Percentiles rank a stretch among this genome's conserved stretches.
Evolutionary conservation across 148 eudicot species (phyloP).

Genomic region (Nepenthes gracilis): DNA sequence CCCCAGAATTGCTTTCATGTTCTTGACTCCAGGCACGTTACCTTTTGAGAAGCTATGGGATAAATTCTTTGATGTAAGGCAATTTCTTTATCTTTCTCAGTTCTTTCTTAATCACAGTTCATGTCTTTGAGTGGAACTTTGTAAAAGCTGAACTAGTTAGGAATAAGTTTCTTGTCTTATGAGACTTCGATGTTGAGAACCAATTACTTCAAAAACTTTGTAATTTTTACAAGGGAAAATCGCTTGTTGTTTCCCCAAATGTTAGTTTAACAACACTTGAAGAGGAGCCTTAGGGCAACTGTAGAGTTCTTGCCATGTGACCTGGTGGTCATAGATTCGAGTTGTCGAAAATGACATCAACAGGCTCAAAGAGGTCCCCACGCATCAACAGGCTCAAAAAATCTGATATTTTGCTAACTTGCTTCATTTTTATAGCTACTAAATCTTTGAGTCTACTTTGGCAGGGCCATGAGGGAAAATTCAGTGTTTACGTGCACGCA

Average conservation of each 20-base stretch:
- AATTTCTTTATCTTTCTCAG: conserved; percentile 4
- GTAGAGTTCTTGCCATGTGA: too few species aligned
- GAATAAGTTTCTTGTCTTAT: too few species aligned
- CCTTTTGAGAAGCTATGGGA: conserved; percentile 81
- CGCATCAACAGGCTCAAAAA: neutral
- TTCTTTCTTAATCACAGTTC: neutral
- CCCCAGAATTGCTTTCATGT: conserved; percentile 69
- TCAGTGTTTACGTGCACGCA: conserved; percentile 77
- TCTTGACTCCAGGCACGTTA: conserved; percentile 48
- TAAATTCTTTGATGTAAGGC: conserved; percentile 51
- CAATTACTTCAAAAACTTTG: too few species aligned
- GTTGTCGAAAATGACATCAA: too few species aligned
- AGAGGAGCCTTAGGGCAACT: too few species aligned
- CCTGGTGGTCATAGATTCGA: too few species aligned
- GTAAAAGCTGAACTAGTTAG: neutral
- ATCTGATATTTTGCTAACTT: neutral
- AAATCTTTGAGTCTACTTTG: conserved; percentile 12
- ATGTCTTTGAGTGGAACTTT: neutral
- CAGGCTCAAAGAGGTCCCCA: neutral
- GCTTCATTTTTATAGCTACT: neutral
- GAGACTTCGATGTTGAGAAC: too few species aligned
- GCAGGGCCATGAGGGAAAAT: conserved; percentile 87
- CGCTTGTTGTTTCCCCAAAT: too few species aligned
- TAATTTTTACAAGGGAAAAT: too few species aligned
- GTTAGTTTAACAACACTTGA: too few species aligned